phyloP scores from a whole-genome alignment of 306 rosid genomes.

The Biancaea sappan region DNA sequence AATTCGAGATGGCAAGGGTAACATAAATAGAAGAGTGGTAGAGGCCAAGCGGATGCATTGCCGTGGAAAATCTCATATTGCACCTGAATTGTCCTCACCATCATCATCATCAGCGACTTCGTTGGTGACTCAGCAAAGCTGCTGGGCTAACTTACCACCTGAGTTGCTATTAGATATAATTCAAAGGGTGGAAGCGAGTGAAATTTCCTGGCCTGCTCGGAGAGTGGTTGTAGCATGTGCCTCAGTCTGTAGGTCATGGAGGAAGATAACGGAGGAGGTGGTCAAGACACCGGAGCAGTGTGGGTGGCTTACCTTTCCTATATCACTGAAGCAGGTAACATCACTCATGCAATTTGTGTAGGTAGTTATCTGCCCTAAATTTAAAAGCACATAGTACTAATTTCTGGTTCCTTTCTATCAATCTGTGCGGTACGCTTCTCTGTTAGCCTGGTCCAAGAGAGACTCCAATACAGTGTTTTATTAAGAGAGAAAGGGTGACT shows the following conservation, averaged over 20 bases:
- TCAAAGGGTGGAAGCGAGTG: constrained; percentile 80
- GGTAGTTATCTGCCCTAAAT: background rate
- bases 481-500: constrained; percentile 78
- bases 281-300: constrained; percentile 86
- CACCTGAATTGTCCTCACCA: constrained; percentile 62
- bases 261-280: constrained; percentile 68
- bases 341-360: background rate
- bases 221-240: constrained; percentile 82
- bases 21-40: constrained; percentile 51
- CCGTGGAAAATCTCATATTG: constrained; percentile 75
- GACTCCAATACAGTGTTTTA: constrained; percentile 82
- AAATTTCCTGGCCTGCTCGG: constrained; percentile 82
- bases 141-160: constrained; percentile 80
- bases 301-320: constrained; percentile 82
- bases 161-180: constrained; percentile 87
- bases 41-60: constrained; percentile 49
- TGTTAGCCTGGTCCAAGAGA: constrained; percentile 91
- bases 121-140: constrained; percentile 39
- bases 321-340: constrained; percentile 85
- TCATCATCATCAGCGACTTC: constrained; percentile 24
- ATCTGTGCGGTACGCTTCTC: background rate
- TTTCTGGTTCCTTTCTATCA: constrained; percentile 22
- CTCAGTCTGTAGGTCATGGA: constrained; percentile 87
- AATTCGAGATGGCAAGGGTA: constrained; percentile 59
- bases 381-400: constrained; percentile 19